phyloP scores from a whole-genome alignment of 139 green algal species.

The Chlamydomonas schloesseri region DNA sequence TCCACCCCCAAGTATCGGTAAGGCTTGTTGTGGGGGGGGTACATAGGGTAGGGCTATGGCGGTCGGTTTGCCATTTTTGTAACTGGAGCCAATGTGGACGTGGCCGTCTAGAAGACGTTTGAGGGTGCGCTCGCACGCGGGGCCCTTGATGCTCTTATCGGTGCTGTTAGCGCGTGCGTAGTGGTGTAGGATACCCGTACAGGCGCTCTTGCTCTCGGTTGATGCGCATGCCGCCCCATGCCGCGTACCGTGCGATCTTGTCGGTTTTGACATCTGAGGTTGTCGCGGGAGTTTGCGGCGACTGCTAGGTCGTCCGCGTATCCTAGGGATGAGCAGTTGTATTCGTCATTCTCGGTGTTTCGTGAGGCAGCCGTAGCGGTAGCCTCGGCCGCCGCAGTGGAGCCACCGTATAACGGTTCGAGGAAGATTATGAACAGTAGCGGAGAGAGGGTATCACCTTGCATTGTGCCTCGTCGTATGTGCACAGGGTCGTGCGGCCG shows the following conservation, averaged over 20 bases:
- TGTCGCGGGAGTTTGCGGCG: too few relatives aligned
- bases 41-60: not conserved
- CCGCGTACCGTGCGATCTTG: not conserved
- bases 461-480: not conserved
- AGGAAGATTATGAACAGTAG: not conserved
- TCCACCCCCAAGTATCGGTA: not conserved
- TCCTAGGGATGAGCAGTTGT: not conserved
- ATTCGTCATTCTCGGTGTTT: not conserved
- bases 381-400: not conserved
- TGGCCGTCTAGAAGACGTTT: not conserved
- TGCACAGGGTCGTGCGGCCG: not conserved
- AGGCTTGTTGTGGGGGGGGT: not conserved
- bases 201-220: not conserved
- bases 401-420: slow-evolving; percentile 13
- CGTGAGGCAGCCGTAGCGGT: not conserved
- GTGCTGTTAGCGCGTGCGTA: not conserved
- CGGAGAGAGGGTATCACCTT: not conserved
- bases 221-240: not conserved
- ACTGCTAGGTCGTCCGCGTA: not conserved
- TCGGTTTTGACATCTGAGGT: not conserved
- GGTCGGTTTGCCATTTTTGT: too few relatives aligned
- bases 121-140: not conserved
- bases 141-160: not conserved
- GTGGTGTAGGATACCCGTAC: not conserved
- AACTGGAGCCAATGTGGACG: too few relatives aligned